These are phyloP conservation scores for Gossypium lobatum DNA, from an alignment of 441 rosid species.

Conservation along the genomic window DNA sequence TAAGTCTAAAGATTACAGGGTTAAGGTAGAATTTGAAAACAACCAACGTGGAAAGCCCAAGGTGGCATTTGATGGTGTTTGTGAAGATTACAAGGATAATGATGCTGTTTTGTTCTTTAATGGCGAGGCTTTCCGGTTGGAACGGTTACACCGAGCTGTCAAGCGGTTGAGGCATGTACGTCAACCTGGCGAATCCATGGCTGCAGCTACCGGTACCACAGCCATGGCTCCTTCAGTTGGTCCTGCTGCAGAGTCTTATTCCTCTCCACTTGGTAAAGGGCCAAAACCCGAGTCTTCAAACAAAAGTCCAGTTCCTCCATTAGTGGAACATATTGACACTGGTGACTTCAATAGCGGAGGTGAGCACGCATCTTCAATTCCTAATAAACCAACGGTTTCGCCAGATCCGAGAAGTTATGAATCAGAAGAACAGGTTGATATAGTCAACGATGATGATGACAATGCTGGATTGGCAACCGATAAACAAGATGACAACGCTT, in stretches of 20 bases:
- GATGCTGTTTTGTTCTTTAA: conserved; percentile 49
- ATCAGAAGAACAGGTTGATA: conserved; percentile 43
- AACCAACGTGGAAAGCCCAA: conserved; percentile 48
- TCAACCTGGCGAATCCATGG: conserved; percentile 30
- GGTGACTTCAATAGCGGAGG: not conserved
- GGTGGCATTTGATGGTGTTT: conserved; percentile 42
- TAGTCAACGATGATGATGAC: conserved; percentile 29
- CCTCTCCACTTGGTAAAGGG: conserved; percentile 23
- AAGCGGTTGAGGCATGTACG: conserved; percentile 42
- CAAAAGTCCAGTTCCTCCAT: conserved; percentile 20
- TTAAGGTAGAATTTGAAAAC: conserved; percentile 44
- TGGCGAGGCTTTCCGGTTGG: conserved; percentile 42
- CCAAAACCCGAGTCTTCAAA: conserved; percentile 24
- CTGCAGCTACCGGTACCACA: conserved; percentile 10
- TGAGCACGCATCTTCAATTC: conserved; percentile 12
- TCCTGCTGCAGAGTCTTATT: conserved; percentile 24
- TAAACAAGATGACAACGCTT: conserved; percentile 14
- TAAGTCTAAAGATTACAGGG: conserved; percentile 41
- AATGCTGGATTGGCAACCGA: conserved; percentile 13
- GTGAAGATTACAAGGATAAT: conserved; percentile 45
- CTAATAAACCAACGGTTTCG: conserved; percentile 18
- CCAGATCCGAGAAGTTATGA: conserved; percentile 28
- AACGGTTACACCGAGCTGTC: conserved; percentile 44
- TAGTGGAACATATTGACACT: conserved; percentile 1
- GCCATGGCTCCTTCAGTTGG: conserved; percentile 18